Conservation (phyloP, 306 rosid species). For the Pyrus pyrifolia region DNA sequence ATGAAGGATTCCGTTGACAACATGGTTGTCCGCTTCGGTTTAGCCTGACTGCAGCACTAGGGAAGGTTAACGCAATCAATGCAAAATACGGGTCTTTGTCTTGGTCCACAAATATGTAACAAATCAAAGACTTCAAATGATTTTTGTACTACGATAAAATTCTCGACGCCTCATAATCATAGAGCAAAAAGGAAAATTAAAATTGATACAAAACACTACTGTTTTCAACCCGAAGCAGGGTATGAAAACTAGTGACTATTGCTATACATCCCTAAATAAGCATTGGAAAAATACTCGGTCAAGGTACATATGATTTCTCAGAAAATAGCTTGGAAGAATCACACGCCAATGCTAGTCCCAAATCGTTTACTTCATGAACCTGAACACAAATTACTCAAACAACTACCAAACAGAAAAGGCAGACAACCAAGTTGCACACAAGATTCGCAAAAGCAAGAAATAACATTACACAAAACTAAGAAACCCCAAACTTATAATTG, state of each 20-base stretch:
- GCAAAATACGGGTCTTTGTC: too few relatives aligned
- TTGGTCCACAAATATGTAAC: neutral
- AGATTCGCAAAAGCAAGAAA: neutral
- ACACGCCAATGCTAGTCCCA: neutral
- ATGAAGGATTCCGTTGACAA: neutral
- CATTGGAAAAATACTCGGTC: neutral
- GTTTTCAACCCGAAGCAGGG: neutral
- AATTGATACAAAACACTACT: neutral
- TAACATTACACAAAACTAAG: neutral
- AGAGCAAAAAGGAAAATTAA: neutral
- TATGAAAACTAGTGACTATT: neutral
- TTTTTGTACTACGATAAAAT: neutral
- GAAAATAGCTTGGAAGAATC: neutral
- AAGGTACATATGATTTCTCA: neutral
- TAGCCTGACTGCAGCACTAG: neutral
- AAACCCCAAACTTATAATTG: neutral
- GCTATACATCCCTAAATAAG: neutral
- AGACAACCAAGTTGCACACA: neutral
- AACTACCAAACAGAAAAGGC: neutral
- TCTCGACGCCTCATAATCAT: neutral
- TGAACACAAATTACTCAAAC: neutral
- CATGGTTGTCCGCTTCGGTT: neutral
- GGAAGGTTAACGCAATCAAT: neutral
- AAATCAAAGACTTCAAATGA: neutral
- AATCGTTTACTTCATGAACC: neutral